These are phyloP conservation scores for Glutinoglossum americanum DNA, from an alignment of 495 filamentous ascomycete genomes.

Conservation along the genomic window DNA sequence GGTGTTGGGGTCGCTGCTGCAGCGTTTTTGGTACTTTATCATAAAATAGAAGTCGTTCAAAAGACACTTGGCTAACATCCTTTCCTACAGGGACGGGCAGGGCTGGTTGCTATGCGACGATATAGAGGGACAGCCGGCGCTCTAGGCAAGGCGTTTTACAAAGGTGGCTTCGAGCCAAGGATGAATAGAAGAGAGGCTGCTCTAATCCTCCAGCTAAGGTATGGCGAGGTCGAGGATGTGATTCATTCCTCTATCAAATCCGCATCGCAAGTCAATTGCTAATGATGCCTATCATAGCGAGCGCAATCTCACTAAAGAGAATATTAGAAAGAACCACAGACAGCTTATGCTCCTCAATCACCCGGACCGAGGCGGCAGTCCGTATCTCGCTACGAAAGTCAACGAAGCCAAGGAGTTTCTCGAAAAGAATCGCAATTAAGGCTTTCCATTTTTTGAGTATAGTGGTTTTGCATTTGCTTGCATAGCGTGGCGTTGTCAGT, in stretches of 20 bases:
- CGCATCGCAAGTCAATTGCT: background rate
- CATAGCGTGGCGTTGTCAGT: background rate
- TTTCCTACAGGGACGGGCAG: conserved; percentile 55
- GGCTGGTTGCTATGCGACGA: conserved; percentile 66
- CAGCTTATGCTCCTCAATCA: conserved; percentile 96
- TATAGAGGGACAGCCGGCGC: conserved; percentile 49
- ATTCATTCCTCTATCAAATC: background rate
- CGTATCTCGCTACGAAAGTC: conserved; percentile 23
- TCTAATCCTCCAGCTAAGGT: conserved; percentile 81
- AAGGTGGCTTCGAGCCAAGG: conserved; percentile 77
- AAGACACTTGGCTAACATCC: background rate
- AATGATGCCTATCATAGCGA: conserved; percentile 32
- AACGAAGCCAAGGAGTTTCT: conserved; percentile 8
- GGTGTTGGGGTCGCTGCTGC: conserved; percentile 61
- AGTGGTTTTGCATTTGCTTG: background rate
- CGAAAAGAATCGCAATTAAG: conserved; percentile 2
- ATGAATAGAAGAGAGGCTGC: conserved; percentile 86
- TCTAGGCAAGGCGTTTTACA: conserved; percentile 84
- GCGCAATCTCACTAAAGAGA: conserved; percentile 65
- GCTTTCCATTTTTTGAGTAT: background rate
- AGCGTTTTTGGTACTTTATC: conserved; percentile 42
- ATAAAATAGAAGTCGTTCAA: background rate
- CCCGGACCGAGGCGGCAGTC: conserved; percentile 89
- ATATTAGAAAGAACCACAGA: conserved; percentile 86
- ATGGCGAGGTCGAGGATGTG: conserved; percentile 14